Evolutionary conservation across 176 grass and related monocot genomes (phyloP).

Genomic region (Lolium rigidum): DNA sequence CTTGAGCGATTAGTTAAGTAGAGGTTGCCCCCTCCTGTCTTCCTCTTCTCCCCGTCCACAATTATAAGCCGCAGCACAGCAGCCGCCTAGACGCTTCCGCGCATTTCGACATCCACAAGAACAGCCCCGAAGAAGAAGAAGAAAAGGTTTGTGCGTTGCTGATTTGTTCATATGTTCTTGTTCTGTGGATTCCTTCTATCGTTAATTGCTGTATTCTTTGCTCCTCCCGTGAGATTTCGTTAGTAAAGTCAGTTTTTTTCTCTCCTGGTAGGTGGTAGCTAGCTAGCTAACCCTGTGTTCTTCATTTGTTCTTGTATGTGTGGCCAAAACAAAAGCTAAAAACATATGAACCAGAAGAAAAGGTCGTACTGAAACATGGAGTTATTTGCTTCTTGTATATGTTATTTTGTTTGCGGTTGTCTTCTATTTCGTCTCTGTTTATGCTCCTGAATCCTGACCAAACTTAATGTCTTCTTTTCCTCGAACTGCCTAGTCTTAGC

Average conservation of each 20-base stretch:
- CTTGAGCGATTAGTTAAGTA: neutral
- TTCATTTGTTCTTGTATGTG: slow-evolving; percentile 21
- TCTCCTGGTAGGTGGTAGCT: neutral
- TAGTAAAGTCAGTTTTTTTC: neutral
- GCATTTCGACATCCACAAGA: neutral
- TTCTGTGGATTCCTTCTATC: neutral
- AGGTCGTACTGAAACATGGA: neutral
- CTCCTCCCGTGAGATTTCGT: neutral
- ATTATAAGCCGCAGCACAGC: neutral
- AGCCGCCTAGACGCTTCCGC: neutral
- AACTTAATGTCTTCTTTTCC: neutral
- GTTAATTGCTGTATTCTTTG: neutral
- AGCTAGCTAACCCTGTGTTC: slow-evolving; percentile 22
- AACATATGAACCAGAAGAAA: neutral
- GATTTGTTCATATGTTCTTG: neutral
- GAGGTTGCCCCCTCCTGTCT: neutral
- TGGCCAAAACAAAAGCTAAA: neutral
- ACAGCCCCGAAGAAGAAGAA: neutral
- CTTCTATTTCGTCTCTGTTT: neutral
- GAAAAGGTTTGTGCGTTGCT: neutral
- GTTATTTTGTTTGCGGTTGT: neutral
- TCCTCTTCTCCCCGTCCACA: neutral
- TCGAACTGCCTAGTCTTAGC: neutral
- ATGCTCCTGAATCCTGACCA: neutral
- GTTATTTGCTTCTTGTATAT: neutral